Evolutionary conservation across 495 filamentous ascomycete genomes (phyloP).

Genomic region (Hypoxylon trugodes): DNA sequence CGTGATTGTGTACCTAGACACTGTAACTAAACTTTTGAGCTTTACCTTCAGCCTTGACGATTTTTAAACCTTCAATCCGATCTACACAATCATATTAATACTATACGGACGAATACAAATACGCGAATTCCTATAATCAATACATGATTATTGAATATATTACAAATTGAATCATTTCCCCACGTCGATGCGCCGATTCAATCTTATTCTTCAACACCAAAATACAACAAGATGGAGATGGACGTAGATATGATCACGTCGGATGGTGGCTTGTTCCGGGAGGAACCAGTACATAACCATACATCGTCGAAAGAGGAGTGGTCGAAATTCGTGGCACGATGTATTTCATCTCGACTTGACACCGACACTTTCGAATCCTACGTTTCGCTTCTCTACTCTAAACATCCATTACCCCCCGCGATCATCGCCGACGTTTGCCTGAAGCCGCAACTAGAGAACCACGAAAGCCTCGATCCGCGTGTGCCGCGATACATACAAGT

Average conservation of each 20-base stretch:
- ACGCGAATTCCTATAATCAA: background rate
- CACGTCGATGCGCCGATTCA: background rate
- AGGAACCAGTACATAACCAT: conserved; percentile 5
- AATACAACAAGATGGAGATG: conserved; percentile 26
- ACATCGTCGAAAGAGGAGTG: conserved; percentile 46
- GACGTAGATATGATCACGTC: conserved; percentile 27
- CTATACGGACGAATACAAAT: no score
- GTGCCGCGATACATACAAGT: conserved; percentile 69
- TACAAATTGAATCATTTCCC: background rate
- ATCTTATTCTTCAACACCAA: background rate
- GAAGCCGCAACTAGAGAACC: conserved; percentile 58
- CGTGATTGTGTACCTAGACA: no score
- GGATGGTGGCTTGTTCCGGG: background rate
- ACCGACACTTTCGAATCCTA: conserved; percentile 56
- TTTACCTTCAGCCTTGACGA: background rate
- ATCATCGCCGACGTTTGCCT: conserved; percentile 68
- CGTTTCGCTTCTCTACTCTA: conserved; percentile 48
- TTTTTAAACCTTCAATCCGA: background rate
- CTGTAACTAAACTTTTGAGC: conserved; percentile 3
- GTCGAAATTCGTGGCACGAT: conserved; percentile 56
- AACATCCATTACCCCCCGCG: conserved; percentile 54
- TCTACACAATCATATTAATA: no score
- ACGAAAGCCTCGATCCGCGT: conserved; percentile 68
- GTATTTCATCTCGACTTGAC: conserved; percentile 56
- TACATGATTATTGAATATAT: background rate